Evolutionary conservation across 1,284 basidiomycete species (phyloP).

Genomic region (Cystobasidium slooffiae): DNA sequence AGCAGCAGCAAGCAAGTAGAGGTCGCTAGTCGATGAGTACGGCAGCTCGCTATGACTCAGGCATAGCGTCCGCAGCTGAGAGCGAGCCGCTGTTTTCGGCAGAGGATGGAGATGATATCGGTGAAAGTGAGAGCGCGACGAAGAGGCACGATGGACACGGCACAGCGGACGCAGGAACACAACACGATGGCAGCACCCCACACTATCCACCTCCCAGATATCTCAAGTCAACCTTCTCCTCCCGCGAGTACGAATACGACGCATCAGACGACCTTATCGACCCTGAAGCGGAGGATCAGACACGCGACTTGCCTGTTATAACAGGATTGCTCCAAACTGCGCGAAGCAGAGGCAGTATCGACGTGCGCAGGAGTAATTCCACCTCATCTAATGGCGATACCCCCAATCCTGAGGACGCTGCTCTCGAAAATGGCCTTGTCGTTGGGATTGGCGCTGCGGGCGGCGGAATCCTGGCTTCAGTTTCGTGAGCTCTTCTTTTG

Average conservation of each 20-base stretch:
- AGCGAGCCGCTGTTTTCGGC: slow-evolving; percentile 34
- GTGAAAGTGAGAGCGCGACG: neutral
- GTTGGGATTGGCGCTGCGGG: slow-evolving; percentile 26
- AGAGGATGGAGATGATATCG: neutral
- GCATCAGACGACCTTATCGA: slow-evolving; percentile 52
- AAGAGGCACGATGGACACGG: neutral
- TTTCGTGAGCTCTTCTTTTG: slow-evolving; percentile 13
- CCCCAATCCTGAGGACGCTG: slow-evolving; percentile 1
- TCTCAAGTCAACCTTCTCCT: slow-evolving; percentile 51
- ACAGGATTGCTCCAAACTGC: slow-evolving; percentile 41
- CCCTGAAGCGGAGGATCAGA: slow-evolving; percentile 46
- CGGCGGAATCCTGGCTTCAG: slow-evolving; percentile 47
- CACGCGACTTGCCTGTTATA: slow-evolving; percentile 44
- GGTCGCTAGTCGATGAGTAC: neutral
- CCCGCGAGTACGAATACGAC: slow-evolving; percentile 57
- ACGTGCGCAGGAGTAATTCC: neutral
- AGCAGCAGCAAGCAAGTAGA: no score
- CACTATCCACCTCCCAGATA: slow-evolving; percentile 33
- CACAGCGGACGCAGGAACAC: neutral
- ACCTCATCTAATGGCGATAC: neutral
- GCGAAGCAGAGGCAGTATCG: slow-evolving; percentile 28
- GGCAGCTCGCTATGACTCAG: neutral
- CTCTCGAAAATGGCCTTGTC: slow-evolving; percentile 25
- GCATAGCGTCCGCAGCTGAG: slow-evolving; percentile 6
- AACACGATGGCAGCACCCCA: neutral